These are phyloP conservation scores for Fusarium xyrophilum DNA, from an alignment of 2,329 filamentous ascomycete genomes.

Conservation along the genomic window DNA sequence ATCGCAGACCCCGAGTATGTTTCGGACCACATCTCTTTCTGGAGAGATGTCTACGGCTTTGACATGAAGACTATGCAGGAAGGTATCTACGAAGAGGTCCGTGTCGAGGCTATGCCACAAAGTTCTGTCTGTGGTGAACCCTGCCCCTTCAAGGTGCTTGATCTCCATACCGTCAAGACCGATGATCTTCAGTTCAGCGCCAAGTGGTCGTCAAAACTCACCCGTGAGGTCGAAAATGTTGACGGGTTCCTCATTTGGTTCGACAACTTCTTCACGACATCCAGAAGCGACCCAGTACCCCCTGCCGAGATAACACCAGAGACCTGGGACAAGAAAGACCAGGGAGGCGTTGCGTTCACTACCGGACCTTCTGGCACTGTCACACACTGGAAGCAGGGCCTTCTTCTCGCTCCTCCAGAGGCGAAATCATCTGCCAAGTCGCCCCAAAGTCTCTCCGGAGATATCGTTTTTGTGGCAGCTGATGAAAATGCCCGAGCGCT, in stretches of 20 bases:
- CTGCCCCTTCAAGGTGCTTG: conserved; percentile 74
- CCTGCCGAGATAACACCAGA: conserved; percentile 63
- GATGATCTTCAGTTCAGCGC: conserved; percentile 79
- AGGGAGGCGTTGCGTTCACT: conserved; percentile 80
- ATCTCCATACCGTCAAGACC: conserved; percentile 74
- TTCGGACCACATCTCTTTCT: conserved; percentile 80
- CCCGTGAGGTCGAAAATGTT: conserved; percentile 69
- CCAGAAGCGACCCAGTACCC: conserved; percentile 58
- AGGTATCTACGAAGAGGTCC: conserved; percentile 80
- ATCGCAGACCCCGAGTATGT: conserved; percentile 80
- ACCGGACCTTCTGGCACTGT: conserved; percentile 78
- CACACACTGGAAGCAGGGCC: conserved; percentile 91
- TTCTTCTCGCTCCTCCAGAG: conserved; percentile 72
- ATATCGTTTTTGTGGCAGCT: conserved; percentile 73
- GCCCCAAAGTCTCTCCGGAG: conserved; percentile 67
- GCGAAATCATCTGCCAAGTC: conserved; percentile 54
- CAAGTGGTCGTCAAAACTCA: conserved; percentile 68
- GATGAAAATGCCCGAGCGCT: conserved; percentile 73
- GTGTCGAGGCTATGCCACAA: conserved; percentile 74
- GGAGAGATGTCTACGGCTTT: conserved; percentile 93
- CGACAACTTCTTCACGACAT: conserved; percentile 85
- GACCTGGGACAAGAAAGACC: conserved; percentile 63
- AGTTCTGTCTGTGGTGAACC: conserved; percentile 65
- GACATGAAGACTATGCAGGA: conserved; percentile 91
- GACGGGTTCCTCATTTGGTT: conserved; percentile 94